Percentiles rank a stretch among this genome's conserved stretches.
phyloP scores from a whole-genome alignment of 257 asterid species.

The Paulownia fortunei region DNA sequence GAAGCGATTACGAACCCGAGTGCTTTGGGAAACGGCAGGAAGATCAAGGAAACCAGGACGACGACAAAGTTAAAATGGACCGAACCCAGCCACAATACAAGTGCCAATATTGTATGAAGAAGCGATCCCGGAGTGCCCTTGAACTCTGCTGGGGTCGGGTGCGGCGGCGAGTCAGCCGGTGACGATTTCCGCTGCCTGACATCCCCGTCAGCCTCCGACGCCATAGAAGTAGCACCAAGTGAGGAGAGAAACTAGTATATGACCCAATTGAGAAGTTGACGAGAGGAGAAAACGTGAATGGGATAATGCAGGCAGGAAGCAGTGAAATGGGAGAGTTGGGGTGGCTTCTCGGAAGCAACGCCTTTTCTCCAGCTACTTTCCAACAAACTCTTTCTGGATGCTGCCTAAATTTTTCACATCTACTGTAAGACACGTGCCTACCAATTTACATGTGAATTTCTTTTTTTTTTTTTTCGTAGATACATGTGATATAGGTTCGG shows the following conservation, averaged over 20 bases:
- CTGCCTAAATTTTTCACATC: constrained; percentile 19
- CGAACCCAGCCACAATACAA: constrained; percentile 73
- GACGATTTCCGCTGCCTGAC: constrained; percentile 35
- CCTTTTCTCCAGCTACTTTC: background rate
- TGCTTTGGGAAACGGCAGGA: constrained; percentile 70
- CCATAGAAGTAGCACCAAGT: constrained; percentile 30
- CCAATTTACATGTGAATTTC: background rate
- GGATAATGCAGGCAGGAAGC: background rate
- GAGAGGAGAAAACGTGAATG: background rate
- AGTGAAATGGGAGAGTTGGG: background rate
- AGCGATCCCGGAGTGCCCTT: constrained; percentile 57
- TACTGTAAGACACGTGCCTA: constrained; percentile 3
- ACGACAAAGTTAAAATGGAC: constrained; percentile 59
- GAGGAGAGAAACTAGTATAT: background rate
- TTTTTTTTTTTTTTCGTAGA: no score
- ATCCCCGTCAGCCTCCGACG: constrained; percentile 42
- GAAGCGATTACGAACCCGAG: constrained; percentile 53
- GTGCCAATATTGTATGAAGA: constrained; percentile 49
- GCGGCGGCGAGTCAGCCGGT: constrained; percentile 26
- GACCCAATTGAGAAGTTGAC: background rate
- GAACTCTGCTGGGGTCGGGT: constrained; percentile 64
- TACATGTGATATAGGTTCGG: no score
- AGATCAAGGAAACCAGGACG: constrained; percentile 57
- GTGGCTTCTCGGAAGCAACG: constrained; percentile 18
- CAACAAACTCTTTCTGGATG: constrained; percentile 16